Conservation (phyloP, 2,329 filamentous ascomycete species). For the Stachybotrys echinatus region DNA sequence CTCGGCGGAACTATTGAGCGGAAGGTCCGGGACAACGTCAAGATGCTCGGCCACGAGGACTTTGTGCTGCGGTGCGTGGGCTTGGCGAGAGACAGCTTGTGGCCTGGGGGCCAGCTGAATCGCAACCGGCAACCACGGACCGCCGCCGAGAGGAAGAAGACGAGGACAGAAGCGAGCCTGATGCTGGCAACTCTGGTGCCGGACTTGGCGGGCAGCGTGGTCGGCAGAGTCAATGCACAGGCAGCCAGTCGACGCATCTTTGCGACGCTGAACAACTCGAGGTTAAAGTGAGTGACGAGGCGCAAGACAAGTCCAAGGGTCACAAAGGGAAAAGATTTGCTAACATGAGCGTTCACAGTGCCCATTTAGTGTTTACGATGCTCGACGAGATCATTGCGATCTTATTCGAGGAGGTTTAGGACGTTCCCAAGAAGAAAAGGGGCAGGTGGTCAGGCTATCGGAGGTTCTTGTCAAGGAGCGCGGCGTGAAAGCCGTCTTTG, state of each 20-base stretch:
- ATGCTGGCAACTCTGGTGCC: slow-evolving; percentile 87
- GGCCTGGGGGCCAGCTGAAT: slow-evolving; percentile 63
- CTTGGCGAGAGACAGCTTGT: slow-evolving; percentile 70
- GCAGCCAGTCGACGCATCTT: slow-evolving; percentile 83
- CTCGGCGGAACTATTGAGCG: slow-evolving; percentile 94
- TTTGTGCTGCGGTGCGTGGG: slow-evolving; percentile 71
- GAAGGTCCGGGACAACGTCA: slow-evolving; percentile 83
- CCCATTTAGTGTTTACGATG: slow-evolving; percentile 65
- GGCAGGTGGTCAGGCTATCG: not conserved
- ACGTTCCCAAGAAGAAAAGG: slow-evolving; percentile 17
- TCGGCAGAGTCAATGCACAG: slow-evolving; percentile 86
- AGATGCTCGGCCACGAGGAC: slow-evolving; percentile 69
- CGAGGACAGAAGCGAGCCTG: slow-evolving; percentile 78
- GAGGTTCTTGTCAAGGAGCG: not conserved
- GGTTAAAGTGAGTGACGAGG: slow-evolving; percentile 65
- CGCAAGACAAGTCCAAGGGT: too few species aligned
- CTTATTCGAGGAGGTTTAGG: slow-evolving; percentile 47
- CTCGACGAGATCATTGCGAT: slow-evolving; percentile 65
- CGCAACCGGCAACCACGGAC: slow-evolving; percentile 53
- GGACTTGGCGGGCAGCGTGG: slow-evolving; percentile 87
- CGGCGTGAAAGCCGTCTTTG: not conserved
- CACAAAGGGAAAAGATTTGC: slow-evolving; percentile 9
- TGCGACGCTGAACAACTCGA: slow-evolving; percentile 84
- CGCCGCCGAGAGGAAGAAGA: slow-evolving; percentile 68
- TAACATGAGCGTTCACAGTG: slow-evolving; percentile 29